Percentiles rank a stretch among this genome's conserved stretches.
Conservation (phyloP, 306 rosid genomes). For the Rosa persica region DNA sequence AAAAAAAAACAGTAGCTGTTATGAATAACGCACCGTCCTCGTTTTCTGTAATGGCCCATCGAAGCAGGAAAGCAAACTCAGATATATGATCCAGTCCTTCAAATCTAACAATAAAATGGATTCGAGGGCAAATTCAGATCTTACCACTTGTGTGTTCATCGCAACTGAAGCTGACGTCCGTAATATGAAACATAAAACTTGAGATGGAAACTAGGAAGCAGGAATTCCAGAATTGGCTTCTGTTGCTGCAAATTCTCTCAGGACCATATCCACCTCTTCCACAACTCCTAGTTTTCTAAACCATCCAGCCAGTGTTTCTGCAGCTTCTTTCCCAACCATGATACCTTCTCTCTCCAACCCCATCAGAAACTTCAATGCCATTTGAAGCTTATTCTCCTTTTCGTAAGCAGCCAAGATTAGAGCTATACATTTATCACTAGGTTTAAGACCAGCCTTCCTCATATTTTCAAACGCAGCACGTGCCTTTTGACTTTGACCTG, state of each 20-base stretch:
- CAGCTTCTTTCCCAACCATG: constrained; percentile 71
- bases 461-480: constrained; percentile 65
- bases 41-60: background rate
- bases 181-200: background rate
- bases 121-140: background rate
- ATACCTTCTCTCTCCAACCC: constrained; percentile 58
- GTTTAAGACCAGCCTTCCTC: constrained; percentile 66
- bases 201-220: constrained; percentile 17
- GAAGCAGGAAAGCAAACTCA: background rate
- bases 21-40: background rate
- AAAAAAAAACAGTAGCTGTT: too few species aligned
- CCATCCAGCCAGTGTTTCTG: constrained; percentile 68
- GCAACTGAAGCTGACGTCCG: background rate
- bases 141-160: background rate
- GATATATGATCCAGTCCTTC: background rate
- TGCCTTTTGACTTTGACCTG: constrained; percentile 65
- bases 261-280: constrained; percentile 70
- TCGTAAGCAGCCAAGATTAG: constrained; percentile 61
- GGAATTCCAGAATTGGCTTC: constrained; percentile 25
- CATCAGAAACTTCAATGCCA: constrained; percentile 64
- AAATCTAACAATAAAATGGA: background rate
- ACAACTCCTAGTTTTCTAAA: constrained; percentile 76
- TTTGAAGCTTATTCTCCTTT: constrained; percentile 58
- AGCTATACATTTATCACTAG: constrained; percentile 77
- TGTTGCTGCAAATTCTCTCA: constrained; percentile 57